A percentile compares a stretch with the other conserved stretches of the same genome.
Conservation (phyloP, 2,329 filamentous ascomycete genomes). For the Neonectria hederae region DNA sequence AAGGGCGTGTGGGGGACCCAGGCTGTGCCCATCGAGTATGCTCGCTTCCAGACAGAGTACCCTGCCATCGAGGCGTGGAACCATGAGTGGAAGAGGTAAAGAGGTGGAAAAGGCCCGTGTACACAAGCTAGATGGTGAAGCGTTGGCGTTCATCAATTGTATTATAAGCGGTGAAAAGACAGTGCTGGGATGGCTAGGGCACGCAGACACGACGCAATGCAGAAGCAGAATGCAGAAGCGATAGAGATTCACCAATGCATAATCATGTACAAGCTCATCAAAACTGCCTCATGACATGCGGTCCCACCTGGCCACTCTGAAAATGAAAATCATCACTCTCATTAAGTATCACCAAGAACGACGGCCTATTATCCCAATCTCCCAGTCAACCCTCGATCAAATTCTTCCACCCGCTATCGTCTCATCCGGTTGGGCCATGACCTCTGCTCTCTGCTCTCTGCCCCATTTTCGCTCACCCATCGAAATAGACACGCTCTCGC, state of each 20-base stretch:
- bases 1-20: slow-evolving; percentile 78
- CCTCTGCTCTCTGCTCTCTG: not conserved
- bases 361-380: slow-evolving; percentile 21
- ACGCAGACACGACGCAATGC: not conserved
- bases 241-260: slow-evolving; percentile 19
- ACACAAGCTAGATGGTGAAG: slow-evolving; percentile 11
- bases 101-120: not conserved
- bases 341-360: slow-evolving; percentile 29
- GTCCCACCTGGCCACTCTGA: not conserved
- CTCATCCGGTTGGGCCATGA: slow-evolving; percentile 18
- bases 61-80: slow-evolving; percentile 88
- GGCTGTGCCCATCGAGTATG: slow-evolving; percentile 91
- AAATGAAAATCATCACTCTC: slow-evolving; percentile 38
- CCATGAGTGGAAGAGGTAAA: slow-evolving; percentile 82
- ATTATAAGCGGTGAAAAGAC: slow-evolving; percentile 32
- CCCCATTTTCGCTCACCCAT: slow-evolving; percentile 7
- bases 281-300: not conserved
- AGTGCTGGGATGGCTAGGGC: slow-evolving; percentile 5
- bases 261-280: slow-evolving; percentile 15
- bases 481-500: slow-evolving; percentile 11
- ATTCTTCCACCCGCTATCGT: not conserved
- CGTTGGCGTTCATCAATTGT: slow-evolving; percentile 29
- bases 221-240: not conserved
- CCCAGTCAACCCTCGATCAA: slow-evolving; percentile 3
- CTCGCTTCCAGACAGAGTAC: slow-evolving; percentile 82